Evolutionary conservation across 1,284 basidiomycete genomes (phyloP).

Genomic region (Stygiomarasmius scandens): DNA sequence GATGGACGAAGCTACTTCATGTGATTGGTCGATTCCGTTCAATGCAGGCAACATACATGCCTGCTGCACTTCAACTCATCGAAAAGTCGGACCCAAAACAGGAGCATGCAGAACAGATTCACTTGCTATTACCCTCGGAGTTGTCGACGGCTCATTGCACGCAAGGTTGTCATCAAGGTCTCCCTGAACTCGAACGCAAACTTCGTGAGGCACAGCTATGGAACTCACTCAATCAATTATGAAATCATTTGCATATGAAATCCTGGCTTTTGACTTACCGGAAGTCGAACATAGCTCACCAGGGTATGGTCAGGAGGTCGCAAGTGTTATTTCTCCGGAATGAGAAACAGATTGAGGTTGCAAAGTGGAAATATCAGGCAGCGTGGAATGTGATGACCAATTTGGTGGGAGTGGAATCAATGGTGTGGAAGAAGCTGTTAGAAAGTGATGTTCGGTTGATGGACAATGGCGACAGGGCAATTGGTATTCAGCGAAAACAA

Average conservation of each 20-base stretch:
- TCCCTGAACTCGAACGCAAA: neutral
- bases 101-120: neutral
- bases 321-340: slow-evolving; percentile 1
- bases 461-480: neutral
- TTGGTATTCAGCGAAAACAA: neutral
- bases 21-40: slow-evolving; percentile 1
- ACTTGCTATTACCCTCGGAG: neutral
- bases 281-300: slow-evolving; percentile 3
- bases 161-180: neutral
- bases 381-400: neutral
- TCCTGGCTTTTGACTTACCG: slow-evolving; percentile 6
- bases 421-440: neutral
- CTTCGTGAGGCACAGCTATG: slow-evolving; percentile 6
- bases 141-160: neutral
- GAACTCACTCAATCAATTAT: neutral
- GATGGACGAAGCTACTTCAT: neutral
- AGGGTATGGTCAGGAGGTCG: slow-evolving; percentile 1
- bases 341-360: slow-evolving; percentile 1
- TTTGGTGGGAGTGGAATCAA: neutral
- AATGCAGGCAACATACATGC: slow-evolving; percentile 1
- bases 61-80: neutral
- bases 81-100: neutral
- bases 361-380: neutral
- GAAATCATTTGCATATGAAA: slow-evolving; percentile 9
- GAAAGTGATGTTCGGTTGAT: neutral